Base-by-base conservation (phyloP, 306 rosid genomes). In the Alnus glutinosa region DNA sequence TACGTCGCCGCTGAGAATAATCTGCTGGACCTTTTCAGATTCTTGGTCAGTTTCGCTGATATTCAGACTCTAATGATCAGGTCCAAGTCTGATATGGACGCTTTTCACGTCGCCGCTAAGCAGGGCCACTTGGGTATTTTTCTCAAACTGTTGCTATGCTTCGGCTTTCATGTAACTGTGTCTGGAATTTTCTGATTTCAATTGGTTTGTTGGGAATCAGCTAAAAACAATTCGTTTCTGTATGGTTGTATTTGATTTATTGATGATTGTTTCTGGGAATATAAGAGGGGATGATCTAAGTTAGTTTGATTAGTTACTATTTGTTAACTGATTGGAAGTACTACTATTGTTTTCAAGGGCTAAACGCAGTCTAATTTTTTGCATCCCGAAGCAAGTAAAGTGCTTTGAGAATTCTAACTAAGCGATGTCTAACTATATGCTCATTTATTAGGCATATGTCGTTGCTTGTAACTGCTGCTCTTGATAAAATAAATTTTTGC, bases 31-130 rank as follows among this genome's bases (percentile, higher is more conserved):
- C 86, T 91, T 58, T 91, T 95, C 77, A 77, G 78, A 18, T 91
- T 80, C 89, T 85, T 95, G 90, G 84, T 91, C 9, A 77, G 61
- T 55, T 74, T 90, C 18, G 90, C 89, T 81, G 82, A 84, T 80
- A 57, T 84, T 12, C 86, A 89, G 76, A 74, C 84, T 9, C 82
- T 87, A 37, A 91, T 86, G 96, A 92, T 92, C 84, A 88, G 97
- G 88, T 90, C 98, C 36, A 92, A 90, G 84, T 82, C 85, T 87
- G 98, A 95, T 84, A 83, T 92, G 94, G 83, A 95, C 83, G 92
- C 89, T 32, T 88, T 95, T 79, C 98, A 92, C 28, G 89, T 90
- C 49, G 98, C 98, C 19, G 94, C 98, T 9, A 95, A 92, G 88
- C 87, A 79, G 49, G 98, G 98, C 59, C 86, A 92, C 80, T 86